Conservation (phyloP, 768 basidiomycete species). For the Collybia nuda region DNA sequence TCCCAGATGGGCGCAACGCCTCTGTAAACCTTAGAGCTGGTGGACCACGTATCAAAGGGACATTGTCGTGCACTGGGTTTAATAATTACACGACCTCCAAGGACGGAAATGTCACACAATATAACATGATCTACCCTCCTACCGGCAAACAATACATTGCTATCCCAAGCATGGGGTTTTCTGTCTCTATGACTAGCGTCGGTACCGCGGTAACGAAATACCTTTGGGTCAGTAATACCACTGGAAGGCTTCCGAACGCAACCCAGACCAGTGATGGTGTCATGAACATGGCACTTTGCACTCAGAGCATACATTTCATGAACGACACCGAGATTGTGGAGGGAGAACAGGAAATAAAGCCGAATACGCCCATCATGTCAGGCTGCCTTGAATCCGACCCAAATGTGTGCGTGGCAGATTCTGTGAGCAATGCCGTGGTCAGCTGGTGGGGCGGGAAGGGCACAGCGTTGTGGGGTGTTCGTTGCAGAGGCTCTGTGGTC, state of each 20-base stretch:
- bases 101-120: not conserved
- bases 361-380: not conserved
- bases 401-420: conserved; percentile 14
- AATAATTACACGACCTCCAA: not conserved
- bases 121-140: not conserved
- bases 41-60: not conserved
- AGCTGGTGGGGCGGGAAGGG: conserved; percentile 19
- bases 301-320: not conserved
- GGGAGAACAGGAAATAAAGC: not conserved
- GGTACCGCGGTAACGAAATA: too few relatives aligned
- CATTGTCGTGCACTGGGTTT: not conserved
- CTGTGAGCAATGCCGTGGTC: conserved; percentile 18
- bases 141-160: not conserved
- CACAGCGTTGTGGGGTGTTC: conserved; percentile 14
- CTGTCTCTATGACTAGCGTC: not conserved
- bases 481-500: conserved; percentile 15
- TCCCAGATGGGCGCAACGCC: conserved; percentile 8
- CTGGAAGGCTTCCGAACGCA: not conserved
- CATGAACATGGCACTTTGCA: not conserved
- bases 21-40: not conserved
- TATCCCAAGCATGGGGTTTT: not conserved
- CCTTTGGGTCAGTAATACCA: not conserved
- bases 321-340: not conserved
- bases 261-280: not conserved
- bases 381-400: conserved; percentile 9